Evolutionary conservation across 768 basidiomycete genomes (phyloP), one percentile per base, ranked within the genome.

Genomic region (Naganishia friedmannii): DNA sequence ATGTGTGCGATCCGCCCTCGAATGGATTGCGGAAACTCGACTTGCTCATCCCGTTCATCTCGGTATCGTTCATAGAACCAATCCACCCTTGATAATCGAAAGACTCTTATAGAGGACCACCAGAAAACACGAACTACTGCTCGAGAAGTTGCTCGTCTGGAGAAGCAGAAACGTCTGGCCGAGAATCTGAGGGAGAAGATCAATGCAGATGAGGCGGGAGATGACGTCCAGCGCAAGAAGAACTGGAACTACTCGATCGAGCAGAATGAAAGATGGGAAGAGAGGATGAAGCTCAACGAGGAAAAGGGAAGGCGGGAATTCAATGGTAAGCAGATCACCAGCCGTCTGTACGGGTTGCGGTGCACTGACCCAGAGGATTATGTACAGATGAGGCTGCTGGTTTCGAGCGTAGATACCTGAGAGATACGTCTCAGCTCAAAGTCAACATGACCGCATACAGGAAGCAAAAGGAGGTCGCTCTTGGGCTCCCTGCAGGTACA

Each of bases 241-340:
- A 92, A 93, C 77, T 97, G 93, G 93, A 91, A 92, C 75, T 93
- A 90, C 84, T 90, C 90, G 31, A 88, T 96, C 69, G 92, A 97
- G 82, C 92, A 97, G 82, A 95, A 93, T 77, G 93, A 98, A 72
- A 85, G 88, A 68, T 99, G 96, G 96, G 93, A 96, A 83, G 90
- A 90, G 85, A 92, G 93, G 80, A 80, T 86, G 74, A 88, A 88
- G 29, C 83, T 89, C 76, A 97, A 93, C 82, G 87, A 86, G 73
- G 85, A 92, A 79, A 85, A 91, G 80, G 91, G 88, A 10, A 91
- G 95, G 81, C 92, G 88, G 73, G 88, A 90, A 80, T 98, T 96
- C 78, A 90, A 95, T 78, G 91, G 95, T 93, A 69, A 58, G 90
- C 84, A 28, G 8, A 65, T 26, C 26, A 4, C 0, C 10, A 23